phyloP scores from a whole-genome alignment of 495 filamentous ascomycete genomes.

The Lasiosphaeria ovina region DNA sequence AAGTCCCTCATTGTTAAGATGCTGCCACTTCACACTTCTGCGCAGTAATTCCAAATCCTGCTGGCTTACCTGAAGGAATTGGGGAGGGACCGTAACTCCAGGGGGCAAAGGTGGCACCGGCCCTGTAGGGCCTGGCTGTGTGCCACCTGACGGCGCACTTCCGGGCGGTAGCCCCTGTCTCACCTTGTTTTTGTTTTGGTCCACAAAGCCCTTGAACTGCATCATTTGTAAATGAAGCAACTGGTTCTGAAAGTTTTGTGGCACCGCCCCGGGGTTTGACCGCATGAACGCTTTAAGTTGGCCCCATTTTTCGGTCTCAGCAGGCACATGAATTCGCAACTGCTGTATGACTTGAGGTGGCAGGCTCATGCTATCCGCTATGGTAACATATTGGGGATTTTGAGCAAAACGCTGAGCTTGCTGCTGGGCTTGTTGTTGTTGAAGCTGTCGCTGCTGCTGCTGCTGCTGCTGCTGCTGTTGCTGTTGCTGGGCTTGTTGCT shows the following conservation, averaged over 20 bases:
- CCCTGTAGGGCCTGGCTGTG: slow-evolving; percentile 4
- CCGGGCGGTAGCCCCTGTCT: slow-evolving; percentile 1
- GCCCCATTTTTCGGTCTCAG: slow-evolving; percentile 67
- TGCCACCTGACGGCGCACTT: background rate
- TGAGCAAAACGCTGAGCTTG: background rate
- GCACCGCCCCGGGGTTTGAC: slow-evolving; percentile 42
- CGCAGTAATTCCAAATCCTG: slow-evolving; percentile 1
- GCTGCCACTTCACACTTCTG: slow-evolving; percentile 33
- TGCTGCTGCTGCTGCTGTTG: background rate
- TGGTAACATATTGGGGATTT: slow-evolving; percentile 13
- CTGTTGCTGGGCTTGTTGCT: background rate
- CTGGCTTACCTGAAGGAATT: slow-evolving; percentile 19
- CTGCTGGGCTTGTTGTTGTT: background rate
- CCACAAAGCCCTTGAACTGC: slow-evolving; percentile 46
- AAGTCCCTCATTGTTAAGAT: background rate
- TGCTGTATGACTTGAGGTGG: slow-evolving; percentile 26
- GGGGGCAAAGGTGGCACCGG: background rate
- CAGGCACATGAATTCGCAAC: slow-evolving; percentile 37
- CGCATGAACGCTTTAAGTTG: slow-evolving; percentile 64
- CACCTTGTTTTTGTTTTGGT: slow-evolving; percentile 19
- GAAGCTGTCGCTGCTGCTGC: background rate
- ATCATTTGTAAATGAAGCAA: slow-evolving; percentile 53
- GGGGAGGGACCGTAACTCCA: background rate
- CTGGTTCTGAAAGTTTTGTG: slow-evolving; percentile 40
- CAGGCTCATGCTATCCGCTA: slow-evolving; percentile 43